A percentile compares a stretch with the other conserved stretches of the same genome.
Conservation (phyloP, 1,284 basidiomycete genomes). For the Pseudozyma sp. region DNA sequence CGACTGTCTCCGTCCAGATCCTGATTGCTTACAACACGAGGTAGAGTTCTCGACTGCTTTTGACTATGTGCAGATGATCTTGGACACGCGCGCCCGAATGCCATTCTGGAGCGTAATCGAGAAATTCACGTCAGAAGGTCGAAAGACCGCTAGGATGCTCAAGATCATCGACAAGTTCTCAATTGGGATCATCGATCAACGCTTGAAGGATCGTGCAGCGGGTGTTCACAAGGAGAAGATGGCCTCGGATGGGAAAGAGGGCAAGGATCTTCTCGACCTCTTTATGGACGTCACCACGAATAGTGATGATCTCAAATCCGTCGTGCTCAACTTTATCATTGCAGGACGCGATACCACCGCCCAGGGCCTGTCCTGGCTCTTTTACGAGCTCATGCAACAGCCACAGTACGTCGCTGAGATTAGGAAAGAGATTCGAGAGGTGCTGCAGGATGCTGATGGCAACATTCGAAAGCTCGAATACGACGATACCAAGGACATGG, state of each 20-base stretch:
- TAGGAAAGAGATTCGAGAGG: slow-evolving; percentile 40
- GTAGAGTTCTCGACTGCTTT: slow-evolving; percentile 49
- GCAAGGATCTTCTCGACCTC: slow-evolving; percentile 60
- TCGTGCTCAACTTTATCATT: slow-evolving; percentile 63
- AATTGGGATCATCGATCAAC: slow-evolving; percentile 57
- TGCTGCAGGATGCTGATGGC: slow-evolving; percentile 36
- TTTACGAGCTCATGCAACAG: slow-evolving; percentile 51
- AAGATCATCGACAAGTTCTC: slow-evolving; percentile 62
- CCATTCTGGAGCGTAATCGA: slow-evolving; percentile 46
- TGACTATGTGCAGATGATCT: slow-evolving; percentile 54
- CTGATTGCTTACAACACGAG: slow-evolving; percentile 23
- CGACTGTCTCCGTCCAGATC: slow-evolving; percentile 40
- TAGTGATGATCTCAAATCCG: slow-evolving; percentile 54
- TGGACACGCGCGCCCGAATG: slow-evolving; percentile 46
- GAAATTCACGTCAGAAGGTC: slow-evolving; percentile 40
- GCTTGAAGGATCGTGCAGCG: slow-evolving; percentile 34
- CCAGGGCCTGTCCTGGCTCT: slow-evolving; percentile 56
- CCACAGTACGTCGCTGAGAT: slow-evolving; percentile 52
- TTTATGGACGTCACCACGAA: slow-evolving; percentile 58
- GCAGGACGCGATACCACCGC: slow-evolving; percentile 62
- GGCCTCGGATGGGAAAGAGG: slow-evolving; percentile 44
- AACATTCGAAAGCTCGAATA: slow-evolving; percentile 45
- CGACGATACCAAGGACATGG: slow-evolving; percentile 51
- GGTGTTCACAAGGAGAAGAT: slow-evolving; percentile 35
- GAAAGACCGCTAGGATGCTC: slow-evolving; percentile 39